These are phyloP conservation scores for Hypoxylon sp. DNA, from an alignment of 2,329 filamentous ascomycete species.

Conservation along the genomic window DNA sequence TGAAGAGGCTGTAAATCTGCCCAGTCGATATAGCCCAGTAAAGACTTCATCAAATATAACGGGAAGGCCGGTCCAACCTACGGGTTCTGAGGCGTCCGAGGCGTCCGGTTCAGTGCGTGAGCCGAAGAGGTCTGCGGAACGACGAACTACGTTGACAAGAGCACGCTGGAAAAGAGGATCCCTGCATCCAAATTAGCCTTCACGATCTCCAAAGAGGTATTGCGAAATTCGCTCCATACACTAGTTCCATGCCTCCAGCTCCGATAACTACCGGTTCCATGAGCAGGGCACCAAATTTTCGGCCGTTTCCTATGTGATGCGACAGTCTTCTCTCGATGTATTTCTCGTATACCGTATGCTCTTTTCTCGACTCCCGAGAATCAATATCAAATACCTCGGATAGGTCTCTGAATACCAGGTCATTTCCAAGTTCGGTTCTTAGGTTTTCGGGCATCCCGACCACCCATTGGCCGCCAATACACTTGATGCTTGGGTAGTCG, in stretches of 20 bases:
- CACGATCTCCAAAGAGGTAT: not conserved
- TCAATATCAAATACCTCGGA: slow-evolving; percentile 73
- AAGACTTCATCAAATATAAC: slow-evolving; percentile 91
- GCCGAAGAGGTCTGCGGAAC: slow-evolving; percentile 69
- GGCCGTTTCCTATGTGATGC: slow-evolving; percentile 67
- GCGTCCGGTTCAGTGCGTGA: slow-evolving; percentile 18
- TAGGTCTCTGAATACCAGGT: slow-evolving; percentile 64
- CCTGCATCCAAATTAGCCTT: slow-evolving; percentile 57
- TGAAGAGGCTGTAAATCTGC: slow-evolving; percentile 77
- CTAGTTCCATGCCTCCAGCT: slow-evolving; percentile 87
- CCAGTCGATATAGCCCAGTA: slow-evolving; percentile 86
- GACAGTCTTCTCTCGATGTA: slow-evolving; percentile 72
- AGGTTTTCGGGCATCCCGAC: slow-evolving; percentile 70
- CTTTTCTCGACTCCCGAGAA: slow-evolving; percentile 60
- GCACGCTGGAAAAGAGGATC: slow-evolving; percentile 86
- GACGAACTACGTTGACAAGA: slow-evolving; percentile 77
- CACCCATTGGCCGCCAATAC: slow-evolving; percentile 76
- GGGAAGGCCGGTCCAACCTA: slow-evolving; percentile 80
- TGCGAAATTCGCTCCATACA: slow-evolving; percentile 63
- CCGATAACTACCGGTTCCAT: slow-evolving; percentile 86
- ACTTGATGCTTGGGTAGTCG: slow-evolving; percentile 80
- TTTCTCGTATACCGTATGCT: slow-evolving; percentile 68
- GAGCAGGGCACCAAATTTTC: slow-evolving; percentile 82
- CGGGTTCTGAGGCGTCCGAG: slow-evolving; percentile 36
- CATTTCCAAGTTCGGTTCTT: slow-evolving; percentile 60